A percentile compares a stretch with the other conserved stretches of the same genome.
These are phyloP conservation scores for Cynanchum wilfordii DNA, from an alignment of 257 asterid species.

Conservation along the genomic window DNA sequence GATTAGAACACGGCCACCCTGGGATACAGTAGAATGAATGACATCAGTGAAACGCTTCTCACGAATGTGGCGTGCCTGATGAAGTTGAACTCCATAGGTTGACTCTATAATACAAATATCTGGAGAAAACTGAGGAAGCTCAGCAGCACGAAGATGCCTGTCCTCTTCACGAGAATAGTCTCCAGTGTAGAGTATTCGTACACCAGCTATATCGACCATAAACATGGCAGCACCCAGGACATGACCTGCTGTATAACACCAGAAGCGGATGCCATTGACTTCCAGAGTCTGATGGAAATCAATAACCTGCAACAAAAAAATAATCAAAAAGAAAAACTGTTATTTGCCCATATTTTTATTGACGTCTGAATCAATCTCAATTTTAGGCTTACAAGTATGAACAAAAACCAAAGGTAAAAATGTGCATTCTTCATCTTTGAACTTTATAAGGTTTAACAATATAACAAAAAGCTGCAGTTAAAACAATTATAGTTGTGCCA, in stretches of 20 bases:
- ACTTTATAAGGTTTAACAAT: neutral
- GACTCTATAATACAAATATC: constrained; percentile 96
- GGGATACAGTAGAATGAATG: constrained; percentile 67
- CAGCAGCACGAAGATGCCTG: constrained; percentile 97
- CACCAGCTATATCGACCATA: constrained; percentile 99
- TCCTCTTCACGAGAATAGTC: constrained; percentile 98
- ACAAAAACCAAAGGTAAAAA: neutral
- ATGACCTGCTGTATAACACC: constrained; percentile 99
- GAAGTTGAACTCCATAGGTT: constrained; percentile 91
- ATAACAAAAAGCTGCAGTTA: neutral
- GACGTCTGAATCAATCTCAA: neutral
- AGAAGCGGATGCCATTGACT: constrained; percentile 90
- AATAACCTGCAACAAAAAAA: constrained; percentile 56
- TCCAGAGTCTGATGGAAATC: constrained; percentile 97
- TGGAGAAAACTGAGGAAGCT: constrained; percentile 87
- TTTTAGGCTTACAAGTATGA: neutral
- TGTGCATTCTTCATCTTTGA: neutral
- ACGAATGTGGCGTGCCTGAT: constrained; percentile 73
- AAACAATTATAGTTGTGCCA: neutral
- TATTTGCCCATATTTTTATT: neutral
- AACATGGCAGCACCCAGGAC: constrained; percentile 99
- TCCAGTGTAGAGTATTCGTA: constrained; percentile 93
- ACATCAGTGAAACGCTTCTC: constrained; percentile 92
- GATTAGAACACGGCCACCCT: constrained; percentile 92
- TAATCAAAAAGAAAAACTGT: neutral